Evolutionary conservation across 2,329 filamentous ascomycete species (phyloP), one percentile per base, ranked within the genome.

Genomic region (Monosporascus sp.): DNA sequence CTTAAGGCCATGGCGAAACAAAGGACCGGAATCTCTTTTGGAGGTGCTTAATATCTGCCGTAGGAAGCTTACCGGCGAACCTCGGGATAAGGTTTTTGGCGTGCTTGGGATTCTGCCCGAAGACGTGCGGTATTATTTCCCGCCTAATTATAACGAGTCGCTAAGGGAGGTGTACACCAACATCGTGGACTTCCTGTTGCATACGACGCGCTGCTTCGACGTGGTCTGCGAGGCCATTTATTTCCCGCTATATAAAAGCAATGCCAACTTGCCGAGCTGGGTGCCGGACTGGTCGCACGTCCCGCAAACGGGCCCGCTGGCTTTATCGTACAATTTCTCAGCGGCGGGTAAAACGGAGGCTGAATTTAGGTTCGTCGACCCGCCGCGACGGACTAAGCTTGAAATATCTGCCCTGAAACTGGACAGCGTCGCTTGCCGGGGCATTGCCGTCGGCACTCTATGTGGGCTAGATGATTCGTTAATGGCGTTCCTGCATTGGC

Each of bases 401-500:
- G 56, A 64, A 44, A 63, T 71, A 18, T 62, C 58, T 0, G 65
- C 62, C 7, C 55, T 72, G 8, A 60, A 66, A 5, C 46, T 72
- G 6, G 69, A 65, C 37, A 63, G 50, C 2, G 51, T 71, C 38
- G 20, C 48, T 2, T 46, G 25, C 1, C 54, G 52, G 17, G 67
- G 67, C 2, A 58, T 65, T 18, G 53, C 65, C 1, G 65, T 71
- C 22, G 63, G 62, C 2, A 66, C 65, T 1, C 54, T 63, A 0
- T 67, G 62, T 50, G 61, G 57, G 0, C 7, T 62, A 17, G 62
- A 61, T 5, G 65, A 71, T 49, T 68, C 63, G n/a, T 57, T 72
- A n/a, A 70, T 69, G 63, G 68, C 67, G 0, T 72, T 72, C 44
- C 46, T 70, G 1, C 63, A 70, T 24, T 71, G 68, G 69, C 57